These are phyloP conservation scores for Trichoderma cornu-damae DNA, from an alignment of 2,329 filamentous ascomycete species.

Conservation along the genomic window DNA sequence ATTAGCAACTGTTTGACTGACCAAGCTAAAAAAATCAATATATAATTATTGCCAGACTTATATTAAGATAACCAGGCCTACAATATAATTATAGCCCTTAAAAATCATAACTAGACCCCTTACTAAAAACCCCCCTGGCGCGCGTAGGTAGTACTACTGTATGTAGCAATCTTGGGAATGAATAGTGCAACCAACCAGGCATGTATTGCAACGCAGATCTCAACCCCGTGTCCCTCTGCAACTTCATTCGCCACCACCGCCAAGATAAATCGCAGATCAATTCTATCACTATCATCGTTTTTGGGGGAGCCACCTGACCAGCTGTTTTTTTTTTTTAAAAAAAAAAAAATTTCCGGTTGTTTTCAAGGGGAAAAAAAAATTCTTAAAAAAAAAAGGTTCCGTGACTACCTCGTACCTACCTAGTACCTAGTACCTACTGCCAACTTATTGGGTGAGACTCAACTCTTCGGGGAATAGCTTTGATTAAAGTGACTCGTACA, in stretches of 20 bases:
- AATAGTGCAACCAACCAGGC: not conserved
- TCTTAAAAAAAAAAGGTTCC: too few species aligned
- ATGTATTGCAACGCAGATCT: not conserved
- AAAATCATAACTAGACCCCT: too few species aligned
- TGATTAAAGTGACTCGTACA: not conserved
- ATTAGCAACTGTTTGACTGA: too few species aligned
- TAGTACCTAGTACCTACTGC: not conserved
- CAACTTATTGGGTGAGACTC: not conserved
- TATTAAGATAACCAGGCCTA: too few species aligned
- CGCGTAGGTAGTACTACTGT: too few species aligned
- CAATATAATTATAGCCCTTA: too few species aligned
- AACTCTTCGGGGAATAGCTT: not conserved
- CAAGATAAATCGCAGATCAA: constrained; percentile 1
- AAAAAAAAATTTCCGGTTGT: not conserved
- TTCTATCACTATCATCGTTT: not conserved
- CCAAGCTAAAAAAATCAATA: too few species aligned
- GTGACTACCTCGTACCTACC: too few species aligned
- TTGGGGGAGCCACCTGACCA: not conserved
- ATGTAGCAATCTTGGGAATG: too few species aligned
- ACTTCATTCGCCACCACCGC: not conserved
- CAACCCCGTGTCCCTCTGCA: constrained; percentile 5
- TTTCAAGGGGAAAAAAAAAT: too few species aligned
- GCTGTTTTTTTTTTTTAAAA: not conserved
- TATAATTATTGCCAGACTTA: too few species aligned
- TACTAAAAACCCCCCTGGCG: not conserved